Evolutionary conservation across 345 rosid genomes (phyloP).

Genomic region (Arabis hirsuta): DNA sequence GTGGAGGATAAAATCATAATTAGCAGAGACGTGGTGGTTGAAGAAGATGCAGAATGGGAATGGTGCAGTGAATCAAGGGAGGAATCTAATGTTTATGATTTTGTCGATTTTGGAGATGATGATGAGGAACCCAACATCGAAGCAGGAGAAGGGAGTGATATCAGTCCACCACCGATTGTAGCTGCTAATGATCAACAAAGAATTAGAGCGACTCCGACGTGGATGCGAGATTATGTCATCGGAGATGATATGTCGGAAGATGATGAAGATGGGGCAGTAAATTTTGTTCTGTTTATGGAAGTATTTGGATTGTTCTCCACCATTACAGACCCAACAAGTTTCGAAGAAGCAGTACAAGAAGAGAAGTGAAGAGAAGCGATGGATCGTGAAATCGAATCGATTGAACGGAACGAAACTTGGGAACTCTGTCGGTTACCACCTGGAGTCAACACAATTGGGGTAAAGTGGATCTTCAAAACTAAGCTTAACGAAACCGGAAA

Average conservation of each 20-base stretch:
- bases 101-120: too few relatives aligned
- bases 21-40: constrained; percentile 5
- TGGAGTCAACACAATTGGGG: background rate
- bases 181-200: too few relatives aligned
- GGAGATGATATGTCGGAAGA: background rate
- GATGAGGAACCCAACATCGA: too few relatives aligned
- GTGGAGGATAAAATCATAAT: background rate
- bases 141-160: too few relatives aligned
- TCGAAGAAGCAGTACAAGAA: background rate
- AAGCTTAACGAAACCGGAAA: constrained; percentile 23
- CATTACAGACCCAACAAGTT: background rate
- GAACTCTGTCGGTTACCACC: background rate
- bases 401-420: constrained; percentile 1
- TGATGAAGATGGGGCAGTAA: background rate
- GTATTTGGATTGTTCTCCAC: background rate
- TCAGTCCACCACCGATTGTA: too few relatives aligned
- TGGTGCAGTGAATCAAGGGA: background rate
- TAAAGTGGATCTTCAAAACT: background rate
- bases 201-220: background rate
- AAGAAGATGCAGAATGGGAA: background rate
- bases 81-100: background rate
- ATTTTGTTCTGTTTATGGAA: background rate
- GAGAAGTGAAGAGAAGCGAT: background rate
- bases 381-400: background rate
- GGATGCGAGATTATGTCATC: background rate